Conservation (phyloP, 345 rosid species). For the Aethionema arabicum region DNA sequence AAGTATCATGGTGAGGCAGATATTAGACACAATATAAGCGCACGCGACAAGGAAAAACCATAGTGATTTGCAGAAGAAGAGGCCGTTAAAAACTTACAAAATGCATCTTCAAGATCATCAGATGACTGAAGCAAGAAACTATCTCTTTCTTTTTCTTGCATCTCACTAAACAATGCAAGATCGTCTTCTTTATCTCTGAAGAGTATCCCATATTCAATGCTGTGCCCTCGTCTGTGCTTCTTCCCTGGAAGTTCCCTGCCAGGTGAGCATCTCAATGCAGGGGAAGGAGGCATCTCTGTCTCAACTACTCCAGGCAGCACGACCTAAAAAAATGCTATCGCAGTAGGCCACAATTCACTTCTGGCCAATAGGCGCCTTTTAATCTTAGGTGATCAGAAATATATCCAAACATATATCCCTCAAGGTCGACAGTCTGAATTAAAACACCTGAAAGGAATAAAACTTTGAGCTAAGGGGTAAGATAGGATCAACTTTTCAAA, state of each 20-base stretch:
- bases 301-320: constrained; percentile 20
- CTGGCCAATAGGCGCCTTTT: constrained; percentile 26
- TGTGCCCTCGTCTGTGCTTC: constrained; percentile 67
- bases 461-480: neutral
- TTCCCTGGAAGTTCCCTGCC: constrained; percentile 63
- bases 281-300: constrained; percentile 82
- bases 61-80: neutral
- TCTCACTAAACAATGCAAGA: constrained; percentile 81
- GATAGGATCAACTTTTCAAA: constrained; percentile 16
- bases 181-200: constrained; percentile 79
- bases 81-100: constrained; percentile 53
- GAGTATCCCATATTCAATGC: constrained; percentile 66
- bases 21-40: constrained; percentile 21
- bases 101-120: constrained; percentile 76
- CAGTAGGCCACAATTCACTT: constrained; percentile 26
- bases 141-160: constrained; percentile 85
- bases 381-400: constrained; percentile 24
- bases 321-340: constrained; percentile 3
- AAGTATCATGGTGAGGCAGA: constrained; percentile 6
- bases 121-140: constrained; percentile 78
- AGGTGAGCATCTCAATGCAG: constrained; percentile 76
- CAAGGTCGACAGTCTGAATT: constrained; percentile 16
- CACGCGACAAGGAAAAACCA: neutral
- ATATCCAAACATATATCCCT: constrained; percentile 19
- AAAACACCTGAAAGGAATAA: constrained; percentile 26